Conservation (phyloP, 1,284 basidiomycete genomes). For the Megacollybia platyphylla region DNA sequence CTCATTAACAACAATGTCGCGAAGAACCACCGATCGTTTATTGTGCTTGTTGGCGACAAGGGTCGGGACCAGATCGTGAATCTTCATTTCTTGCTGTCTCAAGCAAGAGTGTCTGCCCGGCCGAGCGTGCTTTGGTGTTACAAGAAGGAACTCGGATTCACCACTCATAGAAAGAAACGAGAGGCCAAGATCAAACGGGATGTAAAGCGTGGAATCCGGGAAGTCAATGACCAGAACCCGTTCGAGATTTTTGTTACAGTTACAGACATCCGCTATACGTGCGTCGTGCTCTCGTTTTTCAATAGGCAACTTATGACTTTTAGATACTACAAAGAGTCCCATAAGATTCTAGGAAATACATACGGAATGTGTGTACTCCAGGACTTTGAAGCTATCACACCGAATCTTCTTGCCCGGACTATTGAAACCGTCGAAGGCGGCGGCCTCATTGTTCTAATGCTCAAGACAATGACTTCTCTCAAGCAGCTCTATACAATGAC, state of each 20-base stretch:
- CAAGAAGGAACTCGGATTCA: slow-evolving; percentile 94
- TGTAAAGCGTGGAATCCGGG: slow-evolving; percentile 86
- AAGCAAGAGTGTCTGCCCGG: slow-evolving; percentile 79
- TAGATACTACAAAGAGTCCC: slow-evolving; percentile 75
- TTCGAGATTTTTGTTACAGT: slow-evolving; percentile 98
- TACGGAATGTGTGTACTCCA: slow-evolving; percentile 97
- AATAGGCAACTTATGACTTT: not conserved
- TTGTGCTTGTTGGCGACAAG: slow-evolving; percentile 94
- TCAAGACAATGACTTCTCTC: slow-evolving; percentile 94
- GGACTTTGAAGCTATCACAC: slow-evolving; percentile 98
- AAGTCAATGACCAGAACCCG: slow-evolving; percentile 91
- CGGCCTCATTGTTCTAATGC: slow-evolving; percentile 81
- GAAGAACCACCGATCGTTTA: slow-evolving; percentile 88
- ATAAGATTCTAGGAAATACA: slow-evolving; percentile 94
- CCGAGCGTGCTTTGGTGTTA: slow-evolving; percentile 95
- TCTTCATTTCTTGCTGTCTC: slow-evolving; percentile 87
- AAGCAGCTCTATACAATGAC: slow-evolving; percentile 92
- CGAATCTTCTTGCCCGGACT: slow-evolving; percentile 92
- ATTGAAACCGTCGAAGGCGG: slow-evolving; percentile 99
- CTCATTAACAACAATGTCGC: slow-evolving; percentile 92
- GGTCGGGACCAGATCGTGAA: slow-evolving; percentile 96
- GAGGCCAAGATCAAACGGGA: slow-evolving; percentile 93
- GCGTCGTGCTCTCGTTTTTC: not conserved
- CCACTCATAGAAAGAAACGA: slow-evolving; percentile 91
- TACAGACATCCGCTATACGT: slow-evolving; percentile 96